Conservation (phyloP, 768 basidiomycete genomes). For the Boletus huronensis region DNA sequence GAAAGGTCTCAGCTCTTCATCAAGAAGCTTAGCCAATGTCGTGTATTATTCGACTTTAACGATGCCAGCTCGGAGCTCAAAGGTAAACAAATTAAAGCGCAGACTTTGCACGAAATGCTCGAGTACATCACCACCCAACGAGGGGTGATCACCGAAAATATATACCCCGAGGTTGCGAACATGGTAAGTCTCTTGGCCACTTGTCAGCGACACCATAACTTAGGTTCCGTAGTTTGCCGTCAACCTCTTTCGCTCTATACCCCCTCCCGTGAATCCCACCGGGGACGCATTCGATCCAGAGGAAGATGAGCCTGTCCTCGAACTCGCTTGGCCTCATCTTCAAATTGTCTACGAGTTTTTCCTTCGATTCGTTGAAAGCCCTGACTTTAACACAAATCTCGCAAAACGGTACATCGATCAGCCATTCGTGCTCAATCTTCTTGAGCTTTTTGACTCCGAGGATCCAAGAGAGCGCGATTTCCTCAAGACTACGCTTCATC, state of each 20-base stretch:
- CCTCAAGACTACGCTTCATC: conserved; percentile 96
- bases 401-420: conserved; percentile 99
- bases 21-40: conserved; percentile 93
- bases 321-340: conserved; percentile 98
- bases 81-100: conserved; percentile 98
- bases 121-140: conserved; percentile 98
- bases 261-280: conserved; percentile 96
- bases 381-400: conserved; percentile 96
- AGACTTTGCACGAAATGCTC: conserved; percentile 96
- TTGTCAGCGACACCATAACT: conserved; percentile 1
- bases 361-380: conserved; percentile 95
- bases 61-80: conserved; percentile 93
- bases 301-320: conserved; percentile 98
- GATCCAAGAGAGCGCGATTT: conserved; percentile 99
- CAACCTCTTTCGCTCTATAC: conserved; percentile 99
- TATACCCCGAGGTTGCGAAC: conserved; percentile 98
- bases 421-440: conserved; percentile 89
- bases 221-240: conserved; percentile 72
- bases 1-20: conserved; percentile 92
- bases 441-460: conserved; percentile 98
- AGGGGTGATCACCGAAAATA: conserved; percentile 90
- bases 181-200: conserved; percentile 64
- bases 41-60: conserved; percentile 97
- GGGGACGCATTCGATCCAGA: conserved; percentile 99
- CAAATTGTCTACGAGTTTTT: conserved; percentile 99